Base-by-base conservation (phyloP, 2,329 filamentous ascomycete genomes). In the Macrophomina pseudophaseolina region DNA sequence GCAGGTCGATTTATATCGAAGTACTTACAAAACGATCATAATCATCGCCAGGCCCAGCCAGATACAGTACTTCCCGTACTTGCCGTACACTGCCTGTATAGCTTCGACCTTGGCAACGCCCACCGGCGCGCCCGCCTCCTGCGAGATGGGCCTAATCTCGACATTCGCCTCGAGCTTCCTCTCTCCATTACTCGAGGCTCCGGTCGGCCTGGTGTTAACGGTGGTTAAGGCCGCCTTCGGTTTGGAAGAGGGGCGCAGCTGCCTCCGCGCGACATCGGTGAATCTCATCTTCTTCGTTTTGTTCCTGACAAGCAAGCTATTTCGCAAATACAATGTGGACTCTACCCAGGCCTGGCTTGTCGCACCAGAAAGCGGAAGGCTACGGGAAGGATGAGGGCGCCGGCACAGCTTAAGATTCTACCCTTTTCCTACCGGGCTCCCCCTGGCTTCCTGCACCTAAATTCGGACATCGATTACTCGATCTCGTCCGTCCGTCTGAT, bases 101-200 rank as follows among this genome's bases (percentile, higher is more conserved):
- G 73, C 74, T 58, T 75, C 72, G 35, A 76, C 72, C 66, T 73
- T 74, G 32, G 70, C 70, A n/a, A 73, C 70, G 51, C 58, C 58
- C 14, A 63, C 33, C 11, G 58, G 58, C 11, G 72, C 73, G 7
- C 66, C 68, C 9, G 68, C 68, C 8, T 42, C 62, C 23, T 54
- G 62, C 28, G 16, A 18, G 5, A 44, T 38, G 4, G 35, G 16
- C 14, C 30, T 30, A 18, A 53, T 53, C 18, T 14, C 35, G 48
- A 54, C 51, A 44, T 42, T 53, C 23, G 62, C 62, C 48, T 54
- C 62, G 40, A 33, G 9, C n/a, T 64, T 54, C n/a, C 38, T 38
- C 44, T 32, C 42, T 14, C 30, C 23, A 48, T 33, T 42, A 49
- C 42, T 18, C 18, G 42, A 49, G 6, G 59, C 11, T 4, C 51